These are phyloP conservation scores for Stylosanthes scabra DNA, from an alignment of 331 rosid species.

Conservation along the genomic window DNA sequence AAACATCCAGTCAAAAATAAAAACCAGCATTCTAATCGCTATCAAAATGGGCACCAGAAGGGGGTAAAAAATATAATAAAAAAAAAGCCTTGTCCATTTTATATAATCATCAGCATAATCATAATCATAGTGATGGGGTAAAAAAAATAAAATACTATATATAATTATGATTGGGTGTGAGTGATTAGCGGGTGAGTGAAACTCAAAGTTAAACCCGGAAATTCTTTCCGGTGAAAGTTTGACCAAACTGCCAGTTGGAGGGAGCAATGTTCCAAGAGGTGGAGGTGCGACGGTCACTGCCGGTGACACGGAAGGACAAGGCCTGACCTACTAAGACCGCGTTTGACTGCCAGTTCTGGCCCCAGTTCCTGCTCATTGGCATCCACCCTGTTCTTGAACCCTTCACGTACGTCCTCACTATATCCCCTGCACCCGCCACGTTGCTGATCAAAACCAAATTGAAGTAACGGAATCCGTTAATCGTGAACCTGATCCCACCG, in stretches of 20 bases:
- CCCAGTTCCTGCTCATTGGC: slow-evolving; percentile 76
- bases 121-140: not conserved
- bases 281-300: slow-evolving; percentile 66
- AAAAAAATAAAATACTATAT: not conserved
- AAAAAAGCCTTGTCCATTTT: not conserved
- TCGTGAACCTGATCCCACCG: slow-evolving; percentile 58
- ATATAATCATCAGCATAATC: not conserved
- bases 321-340: slow-evolving; percentile 65
- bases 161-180: not conserved
- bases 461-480: slow-evolving; percentile 67
- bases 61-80: not conserved
- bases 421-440: slow-evolving; percentile 73
- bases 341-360: slow-evolving; percentile 79
- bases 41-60: slow-evolving; percentile 35
- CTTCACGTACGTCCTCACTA: slow-evolving; percentile 61
- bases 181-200: too few species aligned
- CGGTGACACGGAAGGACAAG: slow-evolving; percentile 58
- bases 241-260: slow-evolving; percentile 66
- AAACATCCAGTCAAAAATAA: slow-evolving; percentile 45
- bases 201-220: slow-evolving; percentile 48
- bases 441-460: slow-evolving; percentile 62
- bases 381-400: slow-evolving; percentile 66
- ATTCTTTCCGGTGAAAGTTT: slow-evolving; percentile 68
- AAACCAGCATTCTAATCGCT: not conserved
- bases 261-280: slow-evolving; percentile 70